Evolutionary conservation across 257 asterid genomes (phyloP).

Genomic region (Capsicum rhomboideum): DNA sequence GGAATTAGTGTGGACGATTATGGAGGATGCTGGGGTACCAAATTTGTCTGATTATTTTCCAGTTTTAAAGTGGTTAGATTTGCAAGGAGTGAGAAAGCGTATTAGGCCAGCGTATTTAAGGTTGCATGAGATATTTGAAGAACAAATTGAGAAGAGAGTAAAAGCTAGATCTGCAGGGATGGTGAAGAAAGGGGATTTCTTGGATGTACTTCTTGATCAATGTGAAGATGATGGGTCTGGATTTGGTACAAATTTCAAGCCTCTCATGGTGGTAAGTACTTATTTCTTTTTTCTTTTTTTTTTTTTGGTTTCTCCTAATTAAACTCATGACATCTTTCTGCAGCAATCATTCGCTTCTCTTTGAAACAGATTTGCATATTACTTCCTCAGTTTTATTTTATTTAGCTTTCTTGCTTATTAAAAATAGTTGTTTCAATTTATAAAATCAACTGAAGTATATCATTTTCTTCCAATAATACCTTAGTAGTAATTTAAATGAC

Average conservation of each 20-base stretch:
- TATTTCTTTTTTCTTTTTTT: background rate
- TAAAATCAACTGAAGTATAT: no score
- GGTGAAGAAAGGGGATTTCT: background rate
- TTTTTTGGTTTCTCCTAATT: background rate
- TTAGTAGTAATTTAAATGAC: no score
- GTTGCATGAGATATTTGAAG: conserved; percentile 3
- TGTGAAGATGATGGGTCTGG: conserved; percentile 4
- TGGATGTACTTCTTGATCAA: conserved; percentile 5
- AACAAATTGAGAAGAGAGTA: background rate
- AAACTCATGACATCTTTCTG: no score
- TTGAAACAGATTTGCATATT: no score
- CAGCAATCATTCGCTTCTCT: no score
- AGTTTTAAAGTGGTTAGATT: background rate
- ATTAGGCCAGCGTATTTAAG: background rate
- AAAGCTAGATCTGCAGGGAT: background rate
- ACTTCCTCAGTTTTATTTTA: no score
- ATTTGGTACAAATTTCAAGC: conserved; percentile 6
- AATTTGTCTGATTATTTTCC: conserved; percentile 4
- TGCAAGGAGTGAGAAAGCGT: background rate
- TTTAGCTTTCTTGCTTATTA: no score
- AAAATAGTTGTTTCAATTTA: no score
- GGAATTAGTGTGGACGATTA: background rate
- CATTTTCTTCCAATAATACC: no score
- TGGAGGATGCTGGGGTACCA: background rate
- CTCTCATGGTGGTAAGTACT: background rate